Conservation (phyloP, 2,329 filamentous ascomycete genomes). For the Penicillium verrucosum region DNA sequence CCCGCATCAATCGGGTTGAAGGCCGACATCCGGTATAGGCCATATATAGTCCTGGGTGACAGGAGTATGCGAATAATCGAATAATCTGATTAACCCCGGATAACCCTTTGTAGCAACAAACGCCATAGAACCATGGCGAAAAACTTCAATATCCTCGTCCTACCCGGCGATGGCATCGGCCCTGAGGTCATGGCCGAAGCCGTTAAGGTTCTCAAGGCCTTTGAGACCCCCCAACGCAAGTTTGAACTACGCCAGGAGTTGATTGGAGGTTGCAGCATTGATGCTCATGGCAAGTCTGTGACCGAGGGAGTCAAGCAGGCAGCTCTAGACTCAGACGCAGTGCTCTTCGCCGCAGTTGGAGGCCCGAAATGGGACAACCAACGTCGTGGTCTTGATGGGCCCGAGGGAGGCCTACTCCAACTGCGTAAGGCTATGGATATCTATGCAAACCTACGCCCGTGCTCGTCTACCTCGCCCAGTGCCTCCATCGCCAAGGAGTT, state of each 20-base stretch:
- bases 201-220: conserved; percentile 65
- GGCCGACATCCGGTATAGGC: conserved; percentile 21
- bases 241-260: conserved; percentile 83
- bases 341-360: conserved; percentile 84
- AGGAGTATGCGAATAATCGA: neutral
- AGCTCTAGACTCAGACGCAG: conserved; percentile 75
- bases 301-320: conserved; percentile 75
- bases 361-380: conserved; percentile 85
- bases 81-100: neutral
- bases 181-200: conserved; percentile 61
- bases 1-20: conserved; percentile 28
- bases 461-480: conserved; percentile 68
- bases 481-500: conserved; percentile 67
- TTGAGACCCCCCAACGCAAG: conserved; percentile 65
- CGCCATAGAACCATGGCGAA: conserved; percentile 13
- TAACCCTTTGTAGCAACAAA: neutral
- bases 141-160: conserved; percentile 68
- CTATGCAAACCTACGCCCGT: conserved; percentile 87
- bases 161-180: conserved; percentile 75
- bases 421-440: conserved; percentile 84
- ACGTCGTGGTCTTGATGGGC: conserved; percentile 64
- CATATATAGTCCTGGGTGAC: neutral
- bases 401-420: conserved; percentile 79
- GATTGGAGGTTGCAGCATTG: conserved; percentile 82
- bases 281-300: conserved; percentile 69